phyloP scores from a whole-genome alignment of 306 rosid species.

The Medicago lupulina region DNA sequence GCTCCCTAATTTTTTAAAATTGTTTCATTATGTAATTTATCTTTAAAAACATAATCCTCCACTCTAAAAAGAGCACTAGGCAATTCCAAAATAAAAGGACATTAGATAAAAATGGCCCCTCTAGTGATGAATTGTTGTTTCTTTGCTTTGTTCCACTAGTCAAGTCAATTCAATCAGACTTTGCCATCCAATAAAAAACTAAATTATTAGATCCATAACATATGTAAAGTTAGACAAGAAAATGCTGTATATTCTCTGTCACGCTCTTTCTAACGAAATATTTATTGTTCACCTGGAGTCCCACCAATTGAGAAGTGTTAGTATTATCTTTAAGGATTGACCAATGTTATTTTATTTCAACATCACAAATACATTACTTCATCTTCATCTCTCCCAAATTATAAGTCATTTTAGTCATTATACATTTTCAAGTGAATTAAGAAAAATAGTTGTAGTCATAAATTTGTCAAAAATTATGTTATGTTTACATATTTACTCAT shows the following conservation, averaged over 20 bases:
- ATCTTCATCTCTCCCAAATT: too few species aligned
- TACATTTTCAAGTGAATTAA: too few species aligned
- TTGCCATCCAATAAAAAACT: slow-evolving; percentile 17
- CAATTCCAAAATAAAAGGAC: neutral
- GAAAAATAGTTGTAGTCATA: too few species aligned
- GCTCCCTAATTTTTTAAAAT: too few species aligned
- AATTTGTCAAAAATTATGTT: too few species aligned
- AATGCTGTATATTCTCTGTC: slow-evolving; percentile 12
- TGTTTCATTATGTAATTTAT: neutral
- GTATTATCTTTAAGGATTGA: too few species aligned
- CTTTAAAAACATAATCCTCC: neutral
- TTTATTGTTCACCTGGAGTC: neutral
- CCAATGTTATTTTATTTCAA: too few species aligned
- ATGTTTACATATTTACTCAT: too few species aligned
- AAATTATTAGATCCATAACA: slow-evolving; percentile 24
- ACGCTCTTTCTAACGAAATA: neutral
- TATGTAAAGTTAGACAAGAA: neutral
- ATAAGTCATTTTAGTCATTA: too few species aligned
- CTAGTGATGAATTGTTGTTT: neutral
- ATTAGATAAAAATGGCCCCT: neutral
- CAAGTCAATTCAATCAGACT: neutral
- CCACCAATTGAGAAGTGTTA: neutral
- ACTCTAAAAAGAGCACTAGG: neutral
- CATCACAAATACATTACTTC: too few species aligned
- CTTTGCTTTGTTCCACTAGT: slow-evolving; percentile 16